Conservation (phyloP, 352 stramenopile genomes). For the Pythium plurisporium region DNA sequence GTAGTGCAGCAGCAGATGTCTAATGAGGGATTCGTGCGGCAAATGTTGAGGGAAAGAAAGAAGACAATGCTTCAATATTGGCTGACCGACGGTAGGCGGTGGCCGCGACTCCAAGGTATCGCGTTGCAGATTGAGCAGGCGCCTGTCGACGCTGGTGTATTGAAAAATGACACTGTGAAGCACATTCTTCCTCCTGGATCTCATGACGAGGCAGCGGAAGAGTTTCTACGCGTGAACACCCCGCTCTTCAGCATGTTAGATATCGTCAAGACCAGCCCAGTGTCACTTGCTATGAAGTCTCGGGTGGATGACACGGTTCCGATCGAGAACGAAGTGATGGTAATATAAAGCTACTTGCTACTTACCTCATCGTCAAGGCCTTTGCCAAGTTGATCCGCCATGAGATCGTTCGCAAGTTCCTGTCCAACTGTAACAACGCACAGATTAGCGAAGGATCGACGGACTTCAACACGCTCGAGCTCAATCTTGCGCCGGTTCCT, state of each 20-base stretch:
- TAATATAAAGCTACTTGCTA: too few relatives aligned
- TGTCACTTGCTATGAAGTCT: too few relatives aligned
- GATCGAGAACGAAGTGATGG: too few relatives aligned
- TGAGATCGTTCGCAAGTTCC: too few relatives aligned
- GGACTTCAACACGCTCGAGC: too few relatives aligned
- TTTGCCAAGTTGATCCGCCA: too few relatives aligned
- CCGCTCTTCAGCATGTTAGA: background rate
- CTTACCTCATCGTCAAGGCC: too few relatives aligned
- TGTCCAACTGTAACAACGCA: too few relatives aligned
- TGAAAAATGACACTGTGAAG: background rate
- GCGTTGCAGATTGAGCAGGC: slow-evolving; percentile 14
- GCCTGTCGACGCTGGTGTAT: background rate
- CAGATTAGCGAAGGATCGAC: too few relatives aligned
- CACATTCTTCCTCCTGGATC: background rate
- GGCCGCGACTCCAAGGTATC: slow-evolving; percentile 40
- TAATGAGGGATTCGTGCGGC: slow-evolving; percentile 33
- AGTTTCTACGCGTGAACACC: background rate
- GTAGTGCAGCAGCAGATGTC: slow-evolving; percentile 27
- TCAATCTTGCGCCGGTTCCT: too few relatives aligned
- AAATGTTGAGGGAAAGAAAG: slow-evolving; percentile 43
- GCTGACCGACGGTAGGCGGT: slow-evolving; percentile 43
- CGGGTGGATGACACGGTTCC: too few relatives aligned
- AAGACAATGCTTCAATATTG: slow-evolving; percentile 50
- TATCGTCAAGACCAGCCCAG: background rate
- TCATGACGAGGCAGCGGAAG: background rate